Conservation (phyloP, 495 filamentous ascomycete species). For the Neurospora sp. region DNA sequence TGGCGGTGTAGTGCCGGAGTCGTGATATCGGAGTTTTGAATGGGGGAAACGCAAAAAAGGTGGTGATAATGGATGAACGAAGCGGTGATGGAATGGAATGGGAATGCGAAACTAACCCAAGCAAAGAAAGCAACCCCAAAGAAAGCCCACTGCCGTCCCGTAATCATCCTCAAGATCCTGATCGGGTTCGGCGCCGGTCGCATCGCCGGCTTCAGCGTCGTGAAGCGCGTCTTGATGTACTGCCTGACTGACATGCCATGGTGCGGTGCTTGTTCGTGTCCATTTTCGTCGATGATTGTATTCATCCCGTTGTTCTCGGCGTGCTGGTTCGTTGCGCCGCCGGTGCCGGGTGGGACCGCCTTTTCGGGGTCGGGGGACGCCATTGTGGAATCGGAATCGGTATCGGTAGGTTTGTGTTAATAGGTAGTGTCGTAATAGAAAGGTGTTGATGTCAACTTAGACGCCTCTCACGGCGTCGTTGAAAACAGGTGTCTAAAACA, state of each 20-base stretch:
- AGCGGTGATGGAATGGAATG: background rate
- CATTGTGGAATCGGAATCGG: background rate
- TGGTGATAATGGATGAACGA: background rate
- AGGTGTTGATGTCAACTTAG: background rate
- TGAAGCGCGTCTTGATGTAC: slow-evolving; percentile 63
- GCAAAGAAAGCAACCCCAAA: slow-evolving; percentile 63
- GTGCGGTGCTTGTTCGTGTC: slow-evolving; percentile 21
- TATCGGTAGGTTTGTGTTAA: background rate
- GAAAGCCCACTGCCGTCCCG: slow-evolving; percentile 72
- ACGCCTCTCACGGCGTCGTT: background rate
- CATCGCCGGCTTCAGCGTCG: slow-evolving; percentile 68
- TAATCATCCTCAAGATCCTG: slow-evolving; percentile 57
- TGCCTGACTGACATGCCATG: slow-evolving; percentile 44
- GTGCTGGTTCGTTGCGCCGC: background rate
- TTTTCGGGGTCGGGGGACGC: slow-evolving; percentile 5
- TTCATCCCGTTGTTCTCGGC: background rate
- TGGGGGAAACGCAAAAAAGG: background rate
- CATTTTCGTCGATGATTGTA: background rate
- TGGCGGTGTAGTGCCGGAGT: background rate
- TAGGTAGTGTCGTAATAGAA: background rate
- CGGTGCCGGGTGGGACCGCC: background rate
- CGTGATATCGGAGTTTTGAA: background rate
- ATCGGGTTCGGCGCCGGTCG: slow-evolving; percentile 71
- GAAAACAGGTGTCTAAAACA: background rate
- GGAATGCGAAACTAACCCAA: slow-evolving; percentile 40